Conservation (phyloP, 2,329 filamentous ascomycete genomes). For the Amauroascus verrucosus region DNA sequence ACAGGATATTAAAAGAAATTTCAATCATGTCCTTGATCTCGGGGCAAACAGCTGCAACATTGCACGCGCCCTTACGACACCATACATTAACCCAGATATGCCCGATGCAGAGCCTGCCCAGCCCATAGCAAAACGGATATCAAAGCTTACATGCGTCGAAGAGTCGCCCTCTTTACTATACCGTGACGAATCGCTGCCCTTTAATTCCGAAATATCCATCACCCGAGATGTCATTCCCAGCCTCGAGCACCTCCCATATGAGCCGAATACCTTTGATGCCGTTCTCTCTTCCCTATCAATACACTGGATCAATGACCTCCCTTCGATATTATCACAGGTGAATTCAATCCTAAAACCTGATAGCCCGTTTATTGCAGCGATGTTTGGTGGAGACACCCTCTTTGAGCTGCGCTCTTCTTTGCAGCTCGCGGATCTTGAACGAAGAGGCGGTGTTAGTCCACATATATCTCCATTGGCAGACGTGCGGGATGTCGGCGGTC, state of each 20-base stretch:
- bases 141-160: constrained; percentile 68
- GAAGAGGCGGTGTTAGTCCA: constrained; percentile 80
- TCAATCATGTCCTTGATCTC: constrained; percentile 75
- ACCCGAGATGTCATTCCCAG: constrained; percentile 60
- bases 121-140: constrained; percentile 62
- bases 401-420: constrained; percentile 89
- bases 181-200: constrained; percentile 56
- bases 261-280: constrained; percentile 69
- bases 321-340: constrained; percentile 70
- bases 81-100: constrained; percentile 45
- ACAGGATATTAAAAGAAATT: constrained; percentile 84
- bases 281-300: constrained; percentile 80
- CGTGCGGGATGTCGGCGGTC: constrained; percentile 77
- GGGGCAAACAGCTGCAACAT: constrained; percentile 95
- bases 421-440: constrained; percentile 83
- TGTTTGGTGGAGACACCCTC: constrained; percentile 90
- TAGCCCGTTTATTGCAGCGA: constrained; percentile 82
- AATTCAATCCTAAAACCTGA: constrained; percentile 84
- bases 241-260: constrained; percentile 62
- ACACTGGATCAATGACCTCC: constrained; percentile 97
- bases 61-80: constrained; percentile 64
- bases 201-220: constrained; percentile 64
- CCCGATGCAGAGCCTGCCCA: constrained; percentile 40
- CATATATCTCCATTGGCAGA: constrained; percentile 88
- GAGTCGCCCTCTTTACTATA: constrained; percentile 67